Base-by-base conservation (phyloP, 2,329 filamentous ascomycete species). In the Sporothrix protearum region DNA sequence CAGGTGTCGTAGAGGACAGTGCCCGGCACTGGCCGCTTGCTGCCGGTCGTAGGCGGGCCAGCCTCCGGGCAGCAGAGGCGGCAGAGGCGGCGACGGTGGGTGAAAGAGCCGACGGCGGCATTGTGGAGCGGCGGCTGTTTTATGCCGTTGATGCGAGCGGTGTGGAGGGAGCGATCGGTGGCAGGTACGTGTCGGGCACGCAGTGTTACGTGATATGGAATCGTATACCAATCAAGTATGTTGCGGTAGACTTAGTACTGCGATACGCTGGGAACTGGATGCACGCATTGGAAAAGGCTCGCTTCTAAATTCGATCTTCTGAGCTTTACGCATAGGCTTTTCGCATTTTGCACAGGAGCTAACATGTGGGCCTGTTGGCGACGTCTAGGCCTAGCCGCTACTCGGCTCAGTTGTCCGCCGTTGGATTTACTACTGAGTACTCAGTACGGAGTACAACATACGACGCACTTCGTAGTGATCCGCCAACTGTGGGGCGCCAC, bases 31-130 rank as follows among this genome's bases (percentile, higher is more conserved):
- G n/a, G 42, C 28, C 33, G 19, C 49, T 36, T 39, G 71, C 55
- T 5, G 12, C 10, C 30, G 33, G 33, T 2, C 45, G 61, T 28
- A 14, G 4, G 3, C 59, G n/a, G 33, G 42, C 59, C 6, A 72
- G 59, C 28, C 59, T 59, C 53, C 67, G 57, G 66, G 57, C 39
- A 19, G 57, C 39, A 33, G 71, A 39, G n/a, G 71, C 39, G 25
- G 57, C 39, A 33, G 71, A 39, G n/a, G 71, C 67, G 25, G 55
- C n/a, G 19, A 25, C 22, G 49, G 64, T 22, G 30, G 53, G 16
- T 28, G 66, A 30, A 10, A 68, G 45, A 19, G 55, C 6, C 45
- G 66, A 33, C 12, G 66, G 33, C 33, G 33, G 45, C 70, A 71
- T 69, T 16, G 3, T 45, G 14, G 30, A 36, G 36, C 22, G 57